phyloP scores from a whole-genome alignment of 345 rosid species.

The Populus nigra region DNA sequence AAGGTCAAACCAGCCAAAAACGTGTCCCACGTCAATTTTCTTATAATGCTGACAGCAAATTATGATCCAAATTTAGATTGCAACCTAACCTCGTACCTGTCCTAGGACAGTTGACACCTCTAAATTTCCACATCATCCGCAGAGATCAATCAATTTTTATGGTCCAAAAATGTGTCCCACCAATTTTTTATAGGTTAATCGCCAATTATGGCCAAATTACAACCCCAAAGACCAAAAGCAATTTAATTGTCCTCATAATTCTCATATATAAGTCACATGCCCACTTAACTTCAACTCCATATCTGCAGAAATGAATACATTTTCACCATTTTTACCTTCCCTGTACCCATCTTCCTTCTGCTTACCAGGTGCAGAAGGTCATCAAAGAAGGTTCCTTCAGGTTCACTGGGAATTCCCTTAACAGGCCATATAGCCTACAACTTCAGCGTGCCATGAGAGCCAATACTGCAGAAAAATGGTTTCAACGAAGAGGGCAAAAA shows the following conservation, averaged over 20 bases:
- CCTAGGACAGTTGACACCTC: neutral
- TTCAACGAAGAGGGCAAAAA: constrained; percentile 29
- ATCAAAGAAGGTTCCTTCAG: constrained; percentile 42
- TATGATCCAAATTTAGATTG: too few species aligned
- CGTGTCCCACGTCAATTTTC: too few species aligned
- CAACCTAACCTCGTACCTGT: neutral
- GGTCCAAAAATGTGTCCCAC: too few species aligned
- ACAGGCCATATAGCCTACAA: constrained; percentile 49
- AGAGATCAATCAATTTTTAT: neutral
- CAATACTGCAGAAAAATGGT: constrained; percentile 45
- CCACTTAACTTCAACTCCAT: too few species aligned
- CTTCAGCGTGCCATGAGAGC: constrained; percentile 45
- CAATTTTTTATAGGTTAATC: too few species aligned
- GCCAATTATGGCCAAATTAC: too few species aligned
- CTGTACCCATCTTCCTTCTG: constrained; percentile 31
- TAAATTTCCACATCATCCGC: neutral
- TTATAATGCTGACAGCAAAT: too few species aligned
- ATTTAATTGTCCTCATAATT: too few species aligned
- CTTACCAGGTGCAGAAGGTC: constrained; percentile 16
- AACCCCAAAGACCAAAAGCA: too few species aligned
- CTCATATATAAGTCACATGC: too few species aligned
- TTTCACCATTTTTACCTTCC: constrained; percentile 19
- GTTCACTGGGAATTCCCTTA: constrained; percentile 52
- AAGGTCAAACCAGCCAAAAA: too few species aligned
- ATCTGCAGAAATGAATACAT: constrained; percentile 5